Base-by-base conservation (phyloP, 2,329 filamentous ascomycete genomes). In the Ophiostoma quercus region DNA sequence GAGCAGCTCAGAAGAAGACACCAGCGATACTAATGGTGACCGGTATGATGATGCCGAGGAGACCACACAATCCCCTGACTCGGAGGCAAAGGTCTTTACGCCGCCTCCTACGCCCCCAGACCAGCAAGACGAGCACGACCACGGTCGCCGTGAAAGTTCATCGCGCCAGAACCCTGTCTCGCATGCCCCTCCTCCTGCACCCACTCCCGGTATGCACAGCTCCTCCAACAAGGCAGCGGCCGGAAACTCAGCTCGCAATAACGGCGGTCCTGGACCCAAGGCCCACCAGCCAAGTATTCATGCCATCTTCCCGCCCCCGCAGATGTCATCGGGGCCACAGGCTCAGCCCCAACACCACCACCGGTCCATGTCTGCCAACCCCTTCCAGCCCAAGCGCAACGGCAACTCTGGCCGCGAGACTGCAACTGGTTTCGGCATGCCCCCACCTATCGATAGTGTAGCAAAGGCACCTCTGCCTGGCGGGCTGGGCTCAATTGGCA, bases 331-430 rank as follows among this genome's bases (percentile, higher is more conserved):
- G 9, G 37, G 41, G 12, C 39, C 39, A 4, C 62, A 37, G 34
- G 16, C 62, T 14, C 65, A 66, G n/a, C 14, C 60, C 1, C 60
- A 32, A 65, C 60, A 65, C 60, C 63, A 41, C 9, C 62, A 47
- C 39, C 65, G 65, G n/a, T 66, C 37, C 39, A 66, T 66, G 65
- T 66, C 65, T 16, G 65, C 65, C n/a, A 66, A 66, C 37, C 65
- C 65, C 37, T 66, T 66, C 65, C 65, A 47, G 37, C 37, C 37
- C 16, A 41, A 66, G 22, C 65, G 22, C 11, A 22, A 41, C 22
- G 65, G 65, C 39, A 32, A 25, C 25, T 16, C 37, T 16, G 25
- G 39, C 16, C 65, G 65, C 8, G 65, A 66, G 1, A 19, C 65
- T 14, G 65, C 22, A n/a, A 25, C 39, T 29, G 37, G 65, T 19